These are phyloP conservation scores for Meredithiella fracta DNA, from an alignment of 2,329 filamentous ascomycete genomes.

Conservation along the genomic window DNA sequence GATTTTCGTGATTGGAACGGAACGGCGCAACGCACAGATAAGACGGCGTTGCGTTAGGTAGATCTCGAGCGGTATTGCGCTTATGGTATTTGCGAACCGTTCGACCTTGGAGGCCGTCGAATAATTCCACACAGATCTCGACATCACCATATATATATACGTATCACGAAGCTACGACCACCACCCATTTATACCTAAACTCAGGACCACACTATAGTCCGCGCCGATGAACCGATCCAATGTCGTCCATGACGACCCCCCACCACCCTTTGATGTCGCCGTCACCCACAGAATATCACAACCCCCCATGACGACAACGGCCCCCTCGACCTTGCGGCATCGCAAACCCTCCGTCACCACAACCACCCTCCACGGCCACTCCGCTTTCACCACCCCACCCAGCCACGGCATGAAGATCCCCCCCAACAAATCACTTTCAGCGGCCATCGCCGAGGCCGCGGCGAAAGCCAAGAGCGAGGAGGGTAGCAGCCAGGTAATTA, in stretches of 20 bases:
- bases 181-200: too few relatives aligned
- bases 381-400: not conserved
- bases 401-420: slow-evolving; percentile 10
- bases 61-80: too few relatives aligned
- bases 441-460: slow-evolving; percentile 10
- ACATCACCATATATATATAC: too few relatives aligned
- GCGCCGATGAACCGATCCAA: slow-evolving; percentile 8
- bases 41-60: too few relatives aligned
- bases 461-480: slow-evolving; percentile 4
- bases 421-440: slow-evolving; percentile 11
- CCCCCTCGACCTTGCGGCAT: not conserved
- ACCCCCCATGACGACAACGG: not conserved
- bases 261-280: slow-evolving; percentile 11
- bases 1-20: too few relatives aligned
- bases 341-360: slow-evolving; percentile 2
- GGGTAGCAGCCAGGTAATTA: slow-evolving; percentile 5
- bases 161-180: too few relatives aligned
- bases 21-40: too few relatives aligned
- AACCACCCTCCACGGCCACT: not conserved
- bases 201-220: not conserved
- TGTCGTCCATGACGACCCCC: slow-evolving; percentile 9
- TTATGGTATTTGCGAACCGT: too few relatives aligned
- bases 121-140: too few relatives aligned
- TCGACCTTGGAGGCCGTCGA: too few relatives aligned
- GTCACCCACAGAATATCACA: not conserved